Evolutionary conservation across 1,139 yeast genomes (phyloP).

Genomic region (Protomyces macrosporus): DNA sequence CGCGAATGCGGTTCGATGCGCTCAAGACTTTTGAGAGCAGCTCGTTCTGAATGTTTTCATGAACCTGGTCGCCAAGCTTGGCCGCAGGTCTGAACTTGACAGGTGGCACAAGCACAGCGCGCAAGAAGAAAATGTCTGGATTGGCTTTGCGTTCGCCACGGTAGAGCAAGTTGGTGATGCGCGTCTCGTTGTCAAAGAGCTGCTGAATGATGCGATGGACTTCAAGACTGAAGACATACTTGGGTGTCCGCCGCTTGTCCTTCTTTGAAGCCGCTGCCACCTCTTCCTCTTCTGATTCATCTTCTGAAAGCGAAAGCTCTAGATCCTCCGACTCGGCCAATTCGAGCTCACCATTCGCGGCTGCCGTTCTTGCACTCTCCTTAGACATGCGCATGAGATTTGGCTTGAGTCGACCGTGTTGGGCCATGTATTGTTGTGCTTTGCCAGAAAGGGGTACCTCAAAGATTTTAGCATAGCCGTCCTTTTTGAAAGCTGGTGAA

Average conservation of each 20-base stretch:
- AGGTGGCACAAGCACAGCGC: constrained; percentile 86
- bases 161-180: constrained; percentile 47
- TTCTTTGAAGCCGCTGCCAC: constrained; percentile 47
- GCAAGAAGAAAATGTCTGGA: constrained; percentile 89
- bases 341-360: constrained; percentile 27
- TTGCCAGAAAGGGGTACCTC: constrained; percentile 80
- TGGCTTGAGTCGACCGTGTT: constrained; percentile 27
- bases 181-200: constrained; percentile 68
- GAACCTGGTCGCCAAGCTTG: constrained; percentile 93
- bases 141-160: constrained; percentile 35
- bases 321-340: constrained; percentile 25
- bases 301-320: constrained; percentile 34
- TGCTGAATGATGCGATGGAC: constrained; percentile 18
- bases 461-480: constrained; percentile 87
- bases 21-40: constrained; percentile 71
- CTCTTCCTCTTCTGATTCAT: constrained; percentile 30
- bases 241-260: constrained; percentile 40
- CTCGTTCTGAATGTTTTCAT: constrained; percentile 91
- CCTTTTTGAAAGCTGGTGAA: constrained; percentile 90
- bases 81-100: constrained; percentile 95
- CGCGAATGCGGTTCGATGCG: constrained; percentile 77
- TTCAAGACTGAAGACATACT: constrained; percentile 19
- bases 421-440: constrained; percentile 45
- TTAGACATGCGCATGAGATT: constrained; percentile 25
- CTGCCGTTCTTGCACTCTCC: constrained; percentile 26